These are phyloP conservation scores for Trichophyton simii DNA, from an alignment of 2,329 filamentous ascomycete species.

Conservation along the genomic window DNA sequence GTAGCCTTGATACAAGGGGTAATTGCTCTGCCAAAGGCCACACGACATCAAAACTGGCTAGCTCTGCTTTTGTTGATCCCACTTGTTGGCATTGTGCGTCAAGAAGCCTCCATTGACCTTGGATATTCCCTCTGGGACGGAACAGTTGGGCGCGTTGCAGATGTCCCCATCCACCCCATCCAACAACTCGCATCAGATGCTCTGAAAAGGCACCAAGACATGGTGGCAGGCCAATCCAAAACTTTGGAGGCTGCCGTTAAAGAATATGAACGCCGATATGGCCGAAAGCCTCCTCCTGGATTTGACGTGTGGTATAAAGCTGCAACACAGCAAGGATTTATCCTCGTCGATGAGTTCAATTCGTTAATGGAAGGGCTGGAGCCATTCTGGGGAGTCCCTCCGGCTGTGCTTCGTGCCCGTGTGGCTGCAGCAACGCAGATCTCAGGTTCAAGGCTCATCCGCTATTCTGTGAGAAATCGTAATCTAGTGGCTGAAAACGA, in stretches of 20 bases:
- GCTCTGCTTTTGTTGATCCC: neutral
- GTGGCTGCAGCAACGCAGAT: neutral
- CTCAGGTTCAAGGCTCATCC: neutral
- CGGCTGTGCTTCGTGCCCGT: slow-evolving; percentile 5
- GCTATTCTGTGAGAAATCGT: slow-evolving; percentile 3
- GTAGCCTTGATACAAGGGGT: neutral
- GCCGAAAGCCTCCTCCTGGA: slow-evolving; percentile 3
- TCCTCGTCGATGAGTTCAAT: slow-evolving; percentile 6
- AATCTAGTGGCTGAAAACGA: neutral
- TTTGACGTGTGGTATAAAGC: slow-evolving; percentile 7
- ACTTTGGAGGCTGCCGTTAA: neutral
- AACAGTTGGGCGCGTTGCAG: neutral
- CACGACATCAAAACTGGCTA: neutral
- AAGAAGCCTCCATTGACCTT: neutral
- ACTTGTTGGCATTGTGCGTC: neutral
- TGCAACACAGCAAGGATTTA: neutral
- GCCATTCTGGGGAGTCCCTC: slow-evolving; percentile 8
- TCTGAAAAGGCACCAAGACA: neutral
- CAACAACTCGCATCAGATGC: neutral
- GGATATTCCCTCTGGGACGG: neutral
- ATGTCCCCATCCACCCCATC: slow-evolving; percentile 2
- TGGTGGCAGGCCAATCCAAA: slow-evolving; percentile 4
- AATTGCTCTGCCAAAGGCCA: neutral
- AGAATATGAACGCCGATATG: slow-evolving; percentile 5
- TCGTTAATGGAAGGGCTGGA: slow-evolving; percentile 5